Evolutionary conservation across 2,329 filamentous ascomycete genomes (phyloP), one percentile per base, ranked within the genome.

Genomic region (Aspergillus thermomutatus): DNA sequence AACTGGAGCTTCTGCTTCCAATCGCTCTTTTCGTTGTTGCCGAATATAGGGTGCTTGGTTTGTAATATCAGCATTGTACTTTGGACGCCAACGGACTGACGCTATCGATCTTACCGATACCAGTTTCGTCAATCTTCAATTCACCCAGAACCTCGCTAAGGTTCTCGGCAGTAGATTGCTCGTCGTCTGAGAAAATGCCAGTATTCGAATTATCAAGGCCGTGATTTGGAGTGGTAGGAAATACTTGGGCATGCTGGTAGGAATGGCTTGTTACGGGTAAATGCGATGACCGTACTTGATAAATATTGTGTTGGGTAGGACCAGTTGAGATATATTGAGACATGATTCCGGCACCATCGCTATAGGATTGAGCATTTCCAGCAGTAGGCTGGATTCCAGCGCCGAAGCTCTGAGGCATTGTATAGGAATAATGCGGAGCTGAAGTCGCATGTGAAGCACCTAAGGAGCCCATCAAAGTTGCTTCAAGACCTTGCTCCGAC

Each of bases 61-160:
- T 19, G 51, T 51, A 25, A 40, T 40, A 69, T 53, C 50, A 59
- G 34, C 52, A 40, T 5, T 40, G 14, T 23, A 27, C 26, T 25
- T 21, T 27, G n/a, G 43, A 40, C 5, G 25, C 21, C 28, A n/a
- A 23, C n/a, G 17, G 11, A 28, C 14, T 41, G 14, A 46, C n/a
- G n/a, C 14, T 2, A 47, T 40, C 14, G 53, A 46, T 61, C 85
- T 75, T 81, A 94, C 90, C 92, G 71, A 92, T 89, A 59, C 92
- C 93, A 43, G 86, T 87, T 69, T 93, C 90, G 59, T 95, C 89
- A 66, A 97, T 91, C 68, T 90, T 92, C 14, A 97, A 80, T 45
- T 91, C 89, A 7, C 93, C 93, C 41, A 97, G 80, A 10, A 94
- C 85, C 67, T 95, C 90, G 11, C 87, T 86, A 2, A 96, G 81